Evolutionary conservation across 495 filamentous ascomycete genomes (phyloP).

Genomic region (Diplogelasinospora grovesii): DNA sequence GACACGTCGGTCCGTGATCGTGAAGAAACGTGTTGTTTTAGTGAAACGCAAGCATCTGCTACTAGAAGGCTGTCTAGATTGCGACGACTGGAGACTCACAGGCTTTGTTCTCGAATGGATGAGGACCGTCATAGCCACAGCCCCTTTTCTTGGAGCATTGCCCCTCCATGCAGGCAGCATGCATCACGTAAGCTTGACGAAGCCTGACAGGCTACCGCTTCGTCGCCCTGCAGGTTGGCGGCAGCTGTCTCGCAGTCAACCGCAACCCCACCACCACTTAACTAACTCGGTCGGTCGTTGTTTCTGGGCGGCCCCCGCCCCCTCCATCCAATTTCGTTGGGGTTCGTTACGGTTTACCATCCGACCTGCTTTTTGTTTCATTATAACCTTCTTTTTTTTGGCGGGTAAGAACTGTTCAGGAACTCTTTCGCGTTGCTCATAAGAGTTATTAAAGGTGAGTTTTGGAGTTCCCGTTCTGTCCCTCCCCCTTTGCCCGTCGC

Average conservation of each 20-base stretch:
- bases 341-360: too few relatives aligned
- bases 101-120: too few relatives aligned
- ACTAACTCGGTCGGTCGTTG: conserved; percentile 12
- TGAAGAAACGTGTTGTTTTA: too few relatives aligned
- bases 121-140: background rate
- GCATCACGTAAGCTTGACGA: conserved; percentile 16
- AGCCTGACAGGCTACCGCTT: background rate
- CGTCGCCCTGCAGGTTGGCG: background rate
- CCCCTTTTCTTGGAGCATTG: conserved; percentile 8
- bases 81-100: too few relatives aligned
- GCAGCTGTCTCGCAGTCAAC: conserved; percentile 18
- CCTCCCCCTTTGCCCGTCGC: too few relatives aligned
- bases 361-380: conserved; percentile 2
- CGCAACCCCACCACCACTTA: conserved; percentile 15
- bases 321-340: conserved; percentile 24
- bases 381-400: conserved; percentile 1
- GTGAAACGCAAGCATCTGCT: too few relatives aligned
- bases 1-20: too few relatives aligned
- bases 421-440: background rate
- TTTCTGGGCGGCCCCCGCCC: conserved; percentile 21
- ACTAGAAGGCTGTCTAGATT: too few relatives aligned
- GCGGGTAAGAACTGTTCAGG: too few relatives aligned
- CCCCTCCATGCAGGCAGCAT: conserved; percentile 13
- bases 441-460: too few relatives aligned
- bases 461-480: too few relatives aligned